Conservation (phyloP, 495 filamentous ascomycete species). For the Daldinia decipiens region DNA sequence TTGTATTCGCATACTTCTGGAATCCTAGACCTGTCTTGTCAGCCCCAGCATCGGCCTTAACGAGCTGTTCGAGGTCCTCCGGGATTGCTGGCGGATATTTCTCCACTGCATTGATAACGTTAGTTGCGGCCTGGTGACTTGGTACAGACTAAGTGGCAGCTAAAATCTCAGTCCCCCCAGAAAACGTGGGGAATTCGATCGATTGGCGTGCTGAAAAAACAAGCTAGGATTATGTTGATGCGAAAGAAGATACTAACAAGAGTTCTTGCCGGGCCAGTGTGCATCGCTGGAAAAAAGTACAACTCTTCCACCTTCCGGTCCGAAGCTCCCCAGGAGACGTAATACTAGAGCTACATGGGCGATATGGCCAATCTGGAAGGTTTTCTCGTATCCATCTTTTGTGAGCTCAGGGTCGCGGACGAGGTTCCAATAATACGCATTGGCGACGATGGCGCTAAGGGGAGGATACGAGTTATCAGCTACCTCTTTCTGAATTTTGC, state of each 20-base stretch:
- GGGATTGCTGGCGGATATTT: slow-evolving; percentile 44
- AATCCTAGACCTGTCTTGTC: slow-evolving; percentile 54
- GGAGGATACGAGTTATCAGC: slow-evolving; percentile 46
- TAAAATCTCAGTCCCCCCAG: not conserved
- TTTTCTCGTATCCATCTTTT: slow-evolving; percentile 55
- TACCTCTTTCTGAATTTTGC: slow-evolving; percentile 37
- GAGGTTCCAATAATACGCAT: slow-evolving; percentile 57
- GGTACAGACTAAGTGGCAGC: not conserved
- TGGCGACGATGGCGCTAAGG: slow-evolving; percentile 54
- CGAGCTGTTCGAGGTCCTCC: slow-evolving; percentile 36
- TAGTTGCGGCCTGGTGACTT: not conserved
- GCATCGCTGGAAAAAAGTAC: slow-evolving; percentile 54
- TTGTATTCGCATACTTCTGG: slow-evolving; percentile 55
- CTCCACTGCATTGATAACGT: slow-evolving; percentile 37
- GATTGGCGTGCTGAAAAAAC: slow-evolving; percentile 11
- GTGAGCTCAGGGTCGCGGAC: slow-evolving; percentile 49
- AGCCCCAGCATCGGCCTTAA: slow-evolving; percentile 15
- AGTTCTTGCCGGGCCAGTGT: slow-evolving; percentile 53
- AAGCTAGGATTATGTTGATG: not conserved
- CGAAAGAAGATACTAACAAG: not conserved
- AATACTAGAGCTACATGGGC: slow-evolving; percentile 56
- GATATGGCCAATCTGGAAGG: slow-evolving; percentile 56
- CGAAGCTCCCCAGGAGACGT: slow-evolving; percentile 54
- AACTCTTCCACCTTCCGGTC: slow-evolving; percentile 48
- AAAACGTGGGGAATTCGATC: not conserved